A percentile compares a stretch with the other conserved stretches of the same genome.
phyloP scores from a whole-genome alignment of 2,329 filamentous ascomycete species.

The Sarocladium brachiariae region DNA sequence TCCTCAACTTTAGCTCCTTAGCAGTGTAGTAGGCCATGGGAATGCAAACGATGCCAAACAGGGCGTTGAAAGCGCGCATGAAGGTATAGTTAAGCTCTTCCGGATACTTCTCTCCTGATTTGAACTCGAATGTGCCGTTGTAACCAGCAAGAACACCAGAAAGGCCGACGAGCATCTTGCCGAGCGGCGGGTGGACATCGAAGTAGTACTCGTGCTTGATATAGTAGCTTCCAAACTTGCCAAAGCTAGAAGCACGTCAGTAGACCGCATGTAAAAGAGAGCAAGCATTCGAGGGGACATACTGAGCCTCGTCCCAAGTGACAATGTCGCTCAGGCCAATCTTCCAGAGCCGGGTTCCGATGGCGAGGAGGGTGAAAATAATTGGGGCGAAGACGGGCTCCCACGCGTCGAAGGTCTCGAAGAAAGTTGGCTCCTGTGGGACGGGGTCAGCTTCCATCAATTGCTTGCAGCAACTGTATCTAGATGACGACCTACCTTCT shows the following conservation, averaged over 20 bases:
- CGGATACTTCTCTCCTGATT: constrained; percentile 94
- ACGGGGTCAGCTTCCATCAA: constrained; percentile 10
- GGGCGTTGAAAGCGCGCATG: constrained; percentile 96
- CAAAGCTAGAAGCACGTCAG: constrained; percentile 52
- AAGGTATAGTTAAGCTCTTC: constrained; percentile 93
- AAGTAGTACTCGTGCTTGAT: constrained; percentile 99
- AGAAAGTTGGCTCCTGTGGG: constrained; percentile 47
- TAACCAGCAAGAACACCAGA: constrained; percentile 96
- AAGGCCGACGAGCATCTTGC: constrained; percentile 96
- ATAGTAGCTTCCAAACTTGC: constrained; percentile 98
- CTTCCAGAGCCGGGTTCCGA: constrained; percentile 63
- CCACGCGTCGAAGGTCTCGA: constrained; percentile 58
- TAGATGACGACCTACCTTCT: constrained; percentile 40
- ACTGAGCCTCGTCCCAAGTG: constrained; percentile 63
- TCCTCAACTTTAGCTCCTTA: constrained; percentile 78
- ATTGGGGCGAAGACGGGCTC: constrained; percentile 55
- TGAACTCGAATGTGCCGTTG: constrained; percentile 99
- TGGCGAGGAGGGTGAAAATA: constrained; percentile 53
- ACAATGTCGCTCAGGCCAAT: constrained; percentile 62
- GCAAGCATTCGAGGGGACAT: constrained; percentile 23
- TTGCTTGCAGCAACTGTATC: background rate
- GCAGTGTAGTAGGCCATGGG: constrained; percentile 95
- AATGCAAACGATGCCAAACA: constrained; percentile 87
- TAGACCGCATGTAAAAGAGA: background rate
- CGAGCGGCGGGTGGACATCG: constrained; percentile 80